Percentiles rank a stretch among this genome's conserved stretches.
phyloP scores from a whole-genome alignment of 306 rosid species.

The Cucumis hystrix region DNA sequence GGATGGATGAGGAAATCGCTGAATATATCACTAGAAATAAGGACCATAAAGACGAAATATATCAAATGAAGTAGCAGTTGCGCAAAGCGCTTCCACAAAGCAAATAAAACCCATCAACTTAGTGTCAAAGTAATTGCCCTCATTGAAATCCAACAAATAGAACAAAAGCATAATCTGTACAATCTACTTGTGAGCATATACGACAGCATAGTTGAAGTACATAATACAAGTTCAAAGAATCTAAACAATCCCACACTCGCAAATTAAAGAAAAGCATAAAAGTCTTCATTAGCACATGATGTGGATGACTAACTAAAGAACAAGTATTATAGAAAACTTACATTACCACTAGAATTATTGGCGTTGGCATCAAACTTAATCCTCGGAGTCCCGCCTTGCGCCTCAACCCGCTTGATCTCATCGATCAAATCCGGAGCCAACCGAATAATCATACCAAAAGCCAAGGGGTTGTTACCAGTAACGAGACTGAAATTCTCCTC shows the following conservation, averaged over 20 bases:
- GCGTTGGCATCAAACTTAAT: slow-evolving; percentile 60
- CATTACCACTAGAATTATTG: slow-evolving; percentile 52
- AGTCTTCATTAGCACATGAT: neutral
- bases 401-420: slow-evolving; percentile 89
- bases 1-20: too few species aligned
- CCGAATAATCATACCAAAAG: slow-evolving; percentile 70
- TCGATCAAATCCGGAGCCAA: slow-evolving; percentile 78
- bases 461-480: slow-evolving; percentile 55
- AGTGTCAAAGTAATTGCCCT: neutral
- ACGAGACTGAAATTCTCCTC: slow-evolving; percentile 73
- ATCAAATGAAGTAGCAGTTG: neutral
- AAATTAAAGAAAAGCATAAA: neutral
- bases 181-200: neutral
- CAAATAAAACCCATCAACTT: neutral
- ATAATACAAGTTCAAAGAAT: neutral
- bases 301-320: neutral
- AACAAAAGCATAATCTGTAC: neutral
- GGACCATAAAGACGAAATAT: neutral
- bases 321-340: slow-evolving; percentile 19
- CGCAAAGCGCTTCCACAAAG: neutral
- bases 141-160: neutral
- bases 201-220: neutral
- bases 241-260: neutral
- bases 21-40: neutral
- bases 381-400: slow-evolving; percentile 66